Evolutionary conservation across 139 green algal genomes (phyloP).

Genomic region (Asterochloris erici): DNA sequence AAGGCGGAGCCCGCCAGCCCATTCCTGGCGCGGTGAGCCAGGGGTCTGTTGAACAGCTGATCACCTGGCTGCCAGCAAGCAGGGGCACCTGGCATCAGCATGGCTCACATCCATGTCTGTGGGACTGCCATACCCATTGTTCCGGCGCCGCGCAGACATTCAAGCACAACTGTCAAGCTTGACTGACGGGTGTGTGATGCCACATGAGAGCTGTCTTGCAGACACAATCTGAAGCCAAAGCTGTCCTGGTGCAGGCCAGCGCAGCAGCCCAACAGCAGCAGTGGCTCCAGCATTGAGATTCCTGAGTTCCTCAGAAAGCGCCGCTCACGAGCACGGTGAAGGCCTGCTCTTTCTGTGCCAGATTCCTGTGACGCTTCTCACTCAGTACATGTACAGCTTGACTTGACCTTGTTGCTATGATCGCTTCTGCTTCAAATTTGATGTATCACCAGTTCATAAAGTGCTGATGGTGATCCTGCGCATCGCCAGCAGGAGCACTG

Average conservation of each 20-base stretch:
- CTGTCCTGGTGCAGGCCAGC: background rate
- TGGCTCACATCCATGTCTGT: too few species aligned
- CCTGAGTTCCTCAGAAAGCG: slow-evolving; percentile 61
- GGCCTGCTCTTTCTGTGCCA: background rate
- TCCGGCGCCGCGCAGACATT: too few species aligned
- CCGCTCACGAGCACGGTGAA: slow-evolving; percentile 35
- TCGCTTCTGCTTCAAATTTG: too few species aligned
- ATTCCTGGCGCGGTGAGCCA: background rate
- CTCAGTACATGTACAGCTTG: too few species aligned
- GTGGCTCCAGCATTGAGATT: slow-evolving; percentile 57
- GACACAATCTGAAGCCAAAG: background rate
- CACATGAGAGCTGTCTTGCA: background rate
- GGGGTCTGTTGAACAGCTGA: slow-evolving; percentile 5
- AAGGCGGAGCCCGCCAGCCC: background rate
- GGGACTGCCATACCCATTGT: too few species aligned
- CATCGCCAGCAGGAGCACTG: too few species aligned
- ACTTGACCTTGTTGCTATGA: too few species aligned
- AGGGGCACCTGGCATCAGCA: too few species aligned
- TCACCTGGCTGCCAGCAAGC: background rate
- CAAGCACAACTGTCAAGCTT: background rate
- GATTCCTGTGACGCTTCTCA: too few species aligned
- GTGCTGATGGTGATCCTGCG: too few species aligned
- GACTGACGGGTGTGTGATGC: background rate
- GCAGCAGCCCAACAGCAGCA: background rate
- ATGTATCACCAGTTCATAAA: too few species aligned